These are phyloP conservation scores for Polychaeton citri DNA, from an alignment of 2,329 filamentous ascomycete species.

Conservation along the genomic window DNA sequence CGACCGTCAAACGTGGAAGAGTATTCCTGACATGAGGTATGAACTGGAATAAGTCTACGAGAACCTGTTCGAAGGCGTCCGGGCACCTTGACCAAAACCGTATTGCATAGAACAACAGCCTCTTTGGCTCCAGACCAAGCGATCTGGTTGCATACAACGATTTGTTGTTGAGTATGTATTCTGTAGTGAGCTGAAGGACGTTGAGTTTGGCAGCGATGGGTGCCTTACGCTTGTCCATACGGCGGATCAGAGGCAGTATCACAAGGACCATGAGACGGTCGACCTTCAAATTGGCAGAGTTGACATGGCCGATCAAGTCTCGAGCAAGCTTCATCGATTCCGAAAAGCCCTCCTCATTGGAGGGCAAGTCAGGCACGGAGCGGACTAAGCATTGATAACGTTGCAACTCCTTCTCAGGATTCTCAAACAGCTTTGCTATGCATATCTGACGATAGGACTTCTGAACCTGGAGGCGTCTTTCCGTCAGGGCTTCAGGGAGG, in stretches of 20 bases:
- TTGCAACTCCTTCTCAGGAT: not conserved
- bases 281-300: not conserved
- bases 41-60: not conserved
- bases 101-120: slow-evolving; percentile 1
- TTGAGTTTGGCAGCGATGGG: not conserved
- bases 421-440: slow-evolving; percentile 1
- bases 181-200: not conserved
- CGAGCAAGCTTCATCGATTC: slow-evolving; percentile 3
- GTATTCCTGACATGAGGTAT: not conserved
- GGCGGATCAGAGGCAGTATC: not conserved
- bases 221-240: not conserved
- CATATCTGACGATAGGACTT: slow-evolving; percentile 3
- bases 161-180: not conserved
- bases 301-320: not conserved
- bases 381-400: slow-evolving; percentile 1
- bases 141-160: slow-evolving; percentile 1
- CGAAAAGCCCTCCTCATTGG: slow-evolving; percentile 1
- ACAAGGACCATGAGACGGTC: not conserved
- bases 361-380: not conserved
- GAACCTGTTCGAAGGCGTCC: not conserved
- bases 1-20: not conserved
- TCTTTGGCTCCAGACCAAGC: not conserved
- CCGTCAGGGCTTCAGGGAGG: not conserved
- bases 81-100: slow-evolving; percentile 1
- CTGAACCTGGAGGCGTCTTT: slow-evolving; percentile 2